A percentile compares a stretch with the other conserved stretches of the same genome.
Conservation (phyloP, 2,329 filamentous ascomycete genomes). For the Colletotrichum agaves region DNA sequence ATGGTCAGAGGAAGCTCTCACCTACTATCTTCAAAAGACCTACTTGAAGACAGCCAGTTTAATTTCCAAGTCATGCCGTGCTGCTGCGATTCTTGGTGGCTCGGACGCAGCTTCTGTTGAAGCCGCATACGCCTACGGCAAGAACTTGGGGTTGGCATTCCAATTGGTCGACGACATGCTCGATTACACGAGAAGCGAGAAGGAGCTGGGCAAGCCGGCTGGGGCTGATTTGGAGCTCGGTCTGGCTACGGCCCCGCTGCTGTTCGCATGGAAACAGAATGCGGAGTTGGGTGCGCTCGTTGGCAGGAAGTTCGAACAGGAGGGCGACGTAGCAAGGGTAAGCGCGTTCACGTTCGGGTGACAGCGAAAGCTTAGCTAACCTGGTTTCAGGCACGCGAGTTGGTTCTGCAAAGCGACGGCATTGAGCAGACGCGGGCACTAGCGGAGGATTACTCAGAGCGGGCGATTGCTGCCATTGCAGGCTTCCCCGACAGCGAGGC, state of each 20-base stretch:
- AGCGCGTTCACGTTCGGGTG: constrained; percentile 45
- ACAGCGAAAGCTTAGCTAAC: constrained; percentile 38
- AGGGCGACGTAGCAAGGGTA: constrained; percentile 88
- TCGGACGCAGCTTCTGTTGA: constrained; percentile 83
- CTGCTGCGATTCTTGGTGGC: constrained; percentile 86
- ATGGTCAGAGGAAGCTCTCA: constrained; percentile 89
- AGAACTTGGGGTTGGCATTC: constrained; percentile 93
- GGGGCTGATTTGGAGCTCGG: constrained; percentile 94
- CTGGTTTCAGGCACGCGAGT: constrained; percentile 76
- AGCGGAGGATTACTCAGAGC: constrained; percentile 90
- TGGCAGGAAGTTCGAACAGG: constrained; percentile 85
- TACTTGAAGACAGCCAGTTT: constrained; percentile 96
- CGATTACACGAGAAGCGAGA: constrained; percentile 89
- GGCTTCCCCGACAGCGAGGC: constrained; percentile 94
- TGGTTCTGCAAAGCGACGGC: constrained; percentile 86
- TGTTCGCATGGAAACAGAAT: constrained; percentile 95
- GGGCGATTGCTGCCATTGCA: constrained; percentile 85
- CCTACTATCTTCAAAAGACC: constrained; percentile 97
- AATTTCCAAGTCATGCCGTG: constrained; percentile 95
- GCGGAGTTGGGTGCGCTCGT: constrained; percentile 87
- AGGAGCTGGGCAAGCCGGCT: constrained; percentile 92
- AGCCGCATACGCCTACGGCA: constrained; percentile 90
- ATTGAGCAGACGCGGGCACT: constrained; percentile 92
- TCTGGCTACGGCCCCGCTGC: constrained; percentile 88
- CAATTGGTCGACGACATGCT: constrained; percentile 98